These are phyloP conservation scores for Scheffersomyces amazonensis DNA, from an alignment of 805 yeast species.

Conservation along the genomic window DNA sequence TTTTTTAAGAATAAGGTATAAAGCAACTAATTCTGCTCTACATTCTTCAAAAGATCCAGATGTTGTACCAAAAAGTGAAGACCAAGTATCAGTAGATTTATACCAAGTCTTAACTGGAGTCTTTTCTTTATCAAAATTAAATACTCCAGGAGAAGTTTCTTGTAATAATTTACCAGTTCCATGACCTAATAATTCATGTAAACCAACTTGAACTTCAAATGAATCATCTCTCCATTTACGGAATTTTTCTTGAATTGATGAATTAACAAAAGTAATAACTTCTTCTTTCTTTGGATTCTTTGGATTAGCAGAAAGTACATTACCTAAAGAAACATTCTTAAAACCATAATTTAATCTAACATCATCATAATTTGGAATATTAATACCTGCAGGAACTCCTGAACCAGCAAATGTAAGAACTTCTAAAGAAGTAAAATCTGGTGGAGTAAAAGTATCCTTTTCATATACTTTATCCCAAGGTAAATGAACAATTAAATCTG, in stretches of 20 bases:
- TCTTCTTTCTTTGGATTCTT: slow-evolving; percentile 62
- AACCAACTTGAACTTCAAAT: slow-evolving; percentile 91
- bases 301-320: slow-evolving; percentile 69
- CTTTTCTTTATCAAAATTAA: slow-evolving; percentile 64
- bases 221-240: slow-evolving; percentile 75
- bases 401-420: slow-evolving; percentile 87
- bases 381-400: slow-evolving; percentile 91
- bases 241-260: slow-evolving; percentile 52
- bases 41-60: slow-evolving; percentile 93
- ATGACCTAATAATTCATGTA: slow-evolving; percentile 88
- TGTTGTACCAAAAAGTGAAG: slow-evolving; percentile 73
- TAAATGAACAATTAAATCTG: slow-evolving; percentile 56
- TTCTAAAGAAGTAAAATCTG: slow-evolving; percentile 88
- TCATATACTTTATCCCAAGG: slow-evolving; percentile 81
- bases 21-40: slow-evolving; percentile 87
- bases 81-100: slow-evolving; percentile 86
- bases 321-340: slow-evolving; percentile 87
- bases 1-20: slow-evolving; percentile 70
- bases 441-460: slow-evolving; percentile 84
- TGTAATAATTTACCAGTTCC: slow-evolving; percentile 83
- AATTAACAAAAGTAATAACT: slow-evolving; percentile 63
- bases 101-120: slow-evolving; percentile 74
- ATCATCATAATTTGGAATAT: slow-evolving; percentile 90
- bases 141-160: slow-evolving; percentile 53
- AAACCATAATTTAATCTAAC: slow-evolving; percentile 81